These are phyloP conservation scores for Pyricularia sp. DNA, from an alignment of 2,329 filamentous ascomycete genomes.

Conservation along the genomic window DNA sequence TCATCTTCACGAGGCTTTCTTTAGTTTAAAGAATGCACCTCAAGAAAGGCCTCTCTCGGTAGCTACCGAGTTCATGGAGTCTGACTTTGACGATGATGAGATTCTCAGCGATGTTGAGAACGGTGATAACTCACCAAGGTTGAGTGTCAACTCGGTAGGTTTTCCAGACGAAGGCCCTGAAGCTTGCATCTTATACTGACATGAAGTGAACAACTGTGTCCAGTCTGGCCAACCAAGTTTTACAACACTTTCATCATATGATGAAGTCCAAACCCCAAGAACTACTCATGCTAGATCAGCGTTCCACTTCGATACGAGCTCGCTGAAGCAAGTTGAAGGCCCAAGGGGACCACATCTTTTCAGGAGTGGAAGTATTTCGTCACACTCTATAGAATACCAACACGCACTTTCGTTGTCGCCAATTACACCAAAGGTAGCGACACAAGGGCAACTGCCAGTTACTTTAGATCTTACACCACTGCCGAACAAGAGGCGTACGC, in stretches of 20 bases:
- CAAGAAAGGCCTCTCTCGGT: constrained; percentile 55
- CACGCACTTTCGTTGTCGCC: constrained; percentile 61
- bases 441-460: constrained; percentile 23
- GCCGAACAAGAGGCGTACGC: constrained; percentile 28
- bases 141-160: constrained; percentile 64
- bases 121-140: constrained; percentile 50
- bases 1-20: constrained; percentile 47
- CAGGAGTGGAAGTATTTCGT: constrained; percentile 54
- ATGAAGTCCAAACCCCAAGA: constrained; percentile 71
- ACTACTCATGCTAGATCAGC: constrained; percentile 51
- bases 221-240: constrained; percentile 67
- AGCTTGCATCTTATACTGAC: background rate
- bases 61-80: constrained; percentile 70
- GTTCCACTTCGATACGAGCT: constrained; percentile 51
- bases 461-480: constrained; percentile 26
- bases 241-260: constrained; percentile 79
- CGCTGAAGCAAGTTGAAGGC: constrained; percentile 61
- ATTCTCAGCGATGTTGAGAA: constrained; percentile 51
- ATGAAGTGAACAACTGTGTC: background rate
- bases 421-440: constrained; percentile 53
- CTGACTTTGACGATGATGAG: constrained; percentile 61
- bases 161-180: constrained; percentile 8
- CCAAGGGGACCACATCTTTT: constrained; percentile 84
- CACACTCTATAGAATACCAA: constrained; percentile 39
- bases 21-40: constrained; percentile 41